Conservation (phyloP, 2,329 filamentous ascomycete genomes). For the Trichoderma hamatum region DNA sequence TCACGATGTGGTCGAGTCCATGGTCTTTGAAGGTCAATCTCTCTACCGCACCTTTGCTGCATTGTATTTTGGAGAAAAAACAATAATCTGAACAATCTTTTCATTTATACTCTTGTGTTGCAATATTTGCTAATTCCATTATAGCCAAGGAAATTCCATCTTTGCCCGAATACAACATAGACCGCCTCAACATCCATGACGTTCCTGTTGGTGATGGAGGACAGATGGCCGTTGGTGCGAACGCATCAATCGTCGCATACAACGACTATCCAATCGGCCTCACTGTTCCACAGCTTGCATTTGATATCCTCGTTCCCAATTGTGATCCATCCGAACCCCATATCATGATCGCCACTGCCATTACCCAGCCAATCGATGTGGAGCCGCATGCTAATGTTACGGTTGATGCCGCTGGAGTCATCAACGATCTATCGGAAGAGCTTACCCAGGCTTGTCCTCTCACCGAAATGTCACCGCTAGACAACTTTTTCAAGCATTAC, state of each 20-base stretch:
- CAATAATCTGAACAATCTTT: constrained; percentile 37
- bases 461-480: constrained; percentile 78
- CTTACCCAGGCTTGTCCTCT: constrained; percentile 76
- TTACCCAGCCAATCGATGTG: constrained; percentile 68
- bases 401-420: constrained; percentile 70
- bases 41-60: constrained; percentile 66
- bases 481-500: constrained; percentile 78
- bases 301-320: constrained; percentile 82
- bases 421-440: constrained; percentile 72
- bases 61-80: constrained; percentile 64
- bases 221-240: constrained; percentile 72
- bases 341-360: constrained; percentile 78
- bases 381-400: constrained; percentile 68
- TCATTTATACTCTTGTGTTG: constrained; percentile 28
- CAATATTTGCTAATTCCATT: constrained; percentile 38
- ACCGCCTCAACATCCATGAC: constrained; percentile 78
- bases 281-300: constrained; percentile 76
- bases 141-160: constrained; percentile 71
- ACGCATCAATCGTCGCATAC: constrained; percentile 70
- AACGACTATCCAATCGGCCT: constrained; percentile 81
- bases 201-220: constrained; percentile 53
- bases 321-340: constrained; percentile 72
- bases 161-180: constrained; percentile 81
- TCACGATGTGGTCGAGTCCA: constrained; percentile 71
- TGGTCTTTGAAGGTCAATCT: constrained; percentile 82